Base-by-base conservation (phyloP, 257 asterid species). In the Voacanga thouarsii region DNA sequence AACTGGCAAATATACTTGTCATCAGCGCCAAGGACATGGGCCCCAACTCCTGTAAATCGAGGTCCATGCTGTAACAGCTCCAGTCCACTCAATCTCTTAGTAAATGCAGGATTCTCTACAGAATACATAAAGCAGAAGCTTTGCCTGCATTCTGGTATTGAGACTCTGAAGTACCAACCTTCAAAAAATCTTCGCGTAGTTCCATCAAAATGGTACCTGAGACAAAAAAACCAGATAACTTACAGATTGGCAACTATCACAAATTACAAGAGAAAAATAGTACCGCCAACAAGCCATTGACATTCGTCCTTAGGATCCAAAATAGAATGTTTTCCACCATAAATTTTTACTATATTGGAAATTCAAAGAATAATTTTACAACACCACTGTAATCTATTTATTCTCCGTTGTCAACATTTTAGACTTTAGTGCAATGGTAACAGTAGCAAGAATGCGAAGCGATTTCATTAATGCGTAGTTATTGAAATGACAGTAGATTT, bases 111-210 rank as follows among this genome's bases (percentile, higher is more conserved):
- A 80, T 82, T 95, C 86, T 93, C 98, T 6, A 95, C 83, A 9
- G 99, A 90, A 81, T 93, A 95, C 97, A 95, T 95, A 89, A 93
- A 95, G 83, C 99, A 95, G 82, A 95, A 95, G 86, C 98, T 95
- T 89, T 95, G 97, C 86, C 96, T 88, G 78, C 93, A 87, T 78
- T 93, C 99, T 75, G 99, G 98, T 84, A 95, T 95, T 11, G 98
- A 88, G 26, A 95, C 98, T 88, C 90, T 95, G 83, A 95, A 95
- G 83, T 93, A 95, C 99, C 99, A 95, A 6, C 99, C 99, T 86
- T 95, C 99, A 37, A 95, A 95, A 81, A 95, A 93, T 59, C 82
- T 90, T 73, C 99, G 87, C 9, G 90, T 67, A 30, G 90, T 93
- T 82, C 98, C 97, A 89, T 95, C 99, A 83, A 90, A 95, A 87